phyloP scores from a whole-genome alignment of 768 basidiomycete species.

The Leccinum broughii region DNA sequence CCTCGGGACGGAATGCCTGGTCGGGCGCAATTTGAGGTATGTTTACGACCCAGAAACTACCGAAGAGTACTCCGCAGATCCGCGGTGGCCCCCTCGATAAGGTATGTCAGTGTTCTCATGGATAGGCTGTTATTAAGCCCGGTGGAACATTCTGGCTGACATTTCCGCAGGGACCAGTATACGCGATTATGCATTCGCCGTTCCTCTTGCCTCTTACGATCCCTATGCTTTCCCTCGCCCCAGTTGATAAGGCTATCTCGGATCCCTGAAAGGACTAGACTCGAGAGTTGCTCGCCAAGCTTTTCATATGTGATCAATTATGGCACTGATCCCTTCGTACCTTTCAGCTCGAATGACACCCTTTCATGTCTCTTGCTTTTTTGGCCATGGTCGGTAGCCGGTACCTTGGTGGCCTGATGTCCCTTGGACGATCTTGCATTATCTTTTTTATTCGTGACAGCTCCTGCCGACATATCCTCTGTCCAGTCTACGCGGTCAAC shows the following conservation, averaged over 20 bases:
- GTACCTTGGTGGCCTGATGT: slow-evolving; percentile 25
- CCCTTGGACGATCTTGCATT: slow-evolving; percentile 7
- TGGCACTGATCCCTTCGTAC: slow-evolving; percentile 22
- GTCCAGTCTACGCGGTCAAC: slow-evolving; percentile 8
- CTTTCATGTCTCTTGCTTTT: slow-evolving; percentile 3
- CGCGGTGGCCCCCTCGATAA: slow-evolving; percentile 24
- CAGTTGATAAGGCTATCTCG: slow-evolving; percentile 31
- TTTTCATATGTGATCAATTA: slow-evolving; percentile 20
- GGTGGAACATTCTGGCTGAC: slow-evolving; percentile 23
- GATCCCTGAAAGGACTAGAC: slow-evolving; percentile 30
- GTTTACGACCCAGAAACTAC: slow-evolving; percentile 3
- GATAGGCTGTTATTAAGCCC: slow-evolving; percentile 12
- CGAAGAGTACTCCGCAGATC: slow-evolving; percentile 28
- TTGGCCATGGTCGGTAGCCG: slow-evolving; percentile 12
- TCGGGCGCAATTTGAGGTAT: slow-evolving; percentile 3
- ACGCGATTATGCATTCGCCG: slow-evolving; percentile 27
- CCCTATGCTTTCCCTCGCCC: slow-evolving; percentile 13
- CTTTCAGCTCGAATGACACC: slow-evolving; percentile 18
- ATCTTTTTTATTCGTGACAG: slow-evolving; percentile 15
- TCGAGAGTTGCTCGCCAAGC: slow-evolving; percentile 19
- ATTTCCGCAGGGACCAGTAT: slow-evolving; percentile 17
- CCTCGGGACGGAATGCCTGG: slow-evolving; percentile 16
- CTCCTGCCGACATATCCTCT: slow-evolving; percentile 9
- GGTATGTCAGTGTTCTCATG: slow-evolving; percentile 31
- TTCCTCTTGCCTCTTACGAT: slow-evolving; percentile 27